Base-by-base conservation (phyloP, 2,329 filamentous ascomycete genomes). In the Dactylonectria estremocensis region DNA sequence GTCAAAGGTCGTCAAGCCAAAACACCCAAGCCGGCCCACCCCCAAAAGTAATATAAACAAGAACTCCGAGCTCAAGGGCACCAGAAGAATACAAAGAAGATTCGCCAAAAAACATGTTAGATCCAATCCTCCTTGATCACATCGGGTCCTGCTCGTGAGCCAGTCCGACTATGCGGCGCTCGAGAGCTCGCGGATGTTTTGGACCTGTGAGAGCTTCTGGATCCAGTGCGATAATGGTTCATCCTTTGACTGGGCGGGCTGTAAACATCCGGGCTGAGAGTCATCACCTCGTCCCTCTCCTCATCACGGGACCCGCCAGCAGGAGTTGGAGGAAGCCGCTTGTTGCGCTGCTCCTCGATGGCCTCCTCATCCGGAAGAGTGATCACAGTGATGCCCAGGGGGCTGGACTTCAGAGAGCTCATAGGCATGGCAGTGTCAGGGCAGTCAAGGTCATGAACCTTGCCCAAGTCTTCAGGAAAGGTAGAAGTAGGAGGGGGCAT, bases 241-340 rank as follows among this genome's bases (percentile, higher is more conserved):
- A 69, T 59, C 14, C 18, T 67, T 53, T 55, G 59, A 20, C 33
- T 52, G 20, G 80, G 76, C 0, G 86, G 85, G 62, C 80, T 83
- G 75, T 90, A 90, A 5, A 89, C 86, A 1, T 83, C 81, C 3
- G 88, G 85, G 64, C 83, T 88, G 3, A 90, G 80, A 1, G 82
- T 85, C 22, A 80, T 77, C 33, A 81, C 73, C 13, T 78, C 76
- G 3, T 79, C 75, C 4, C 74, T 69, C 16, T 75, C 45, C 37
- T 64, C 70, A 13, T 58, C 66, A 46, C 72, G 68, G 13, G 37
- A 77, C 72, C 48, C 64, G 33, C 64, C 60, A 20, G 74, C 56
- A 20, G 83, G 81, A 7, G 82, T 78, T 0, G 83, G 79, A 9
- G 84, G 82, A 3, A 83, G 70, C 13, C 46, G 18, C 13, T 69